Evolutionary conservation across 1,139 yeast species (phyloP).

Genomic region (Candida sojae): DNA sequence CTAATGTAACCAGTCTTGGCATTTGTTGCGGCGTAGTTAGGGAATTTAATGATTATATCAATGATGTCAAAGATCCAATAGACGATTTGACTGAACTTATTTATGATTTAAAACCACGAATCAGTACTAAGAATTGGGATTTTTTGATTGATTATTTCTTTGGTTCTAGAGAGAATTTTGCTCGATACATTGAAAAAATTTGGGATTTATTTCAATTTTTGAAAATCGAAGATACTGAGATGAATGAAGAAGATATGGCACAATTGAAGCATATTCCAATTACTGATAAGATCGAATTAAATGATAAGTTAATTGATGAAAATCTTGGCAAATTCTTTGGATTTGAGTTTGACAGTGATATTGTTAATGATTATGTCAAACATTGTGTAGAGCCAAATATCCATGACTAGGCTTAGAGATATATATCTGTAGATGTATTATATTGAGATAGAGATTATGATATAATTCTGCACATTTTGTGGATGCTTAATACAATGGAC

Average conservation of each 20-base stretch:
- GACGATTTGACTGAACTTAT: slow-evolving; percentile 12
- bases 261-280: slow-evolving; percentile 15
- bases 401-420: slow-evolving; percentile 1
- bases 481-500: no score
- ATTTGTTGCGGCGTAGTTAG: slow-evolving; percentile 11
- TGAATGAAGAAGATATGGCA: neutral
- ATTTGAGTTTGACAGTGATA: slow-evolving; percentile 20
- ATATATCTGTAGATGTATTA: neutral
- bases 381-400: slow-evolving; percentile 24
- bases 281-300: slow-evolving; percentile 20
- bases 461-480: no score
- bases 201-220: slow-evolving; percentile 30
- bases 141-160: slow-evolving; percentile 24
- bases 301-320: slow-evolving; percentile 22
- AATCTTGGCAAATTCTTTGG: slow-evolving; percentile 23
- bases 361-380: slow-evolving; percentile 28
- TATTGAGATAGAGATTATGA: neutral
- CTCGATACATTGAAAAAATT: slow-evolving; percentile 25
- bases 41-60: slow-evolving; percentile 13
- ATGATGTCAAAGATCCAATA: slow-evolving; percentile 1
- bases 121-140: slow-evolving; percentile 16
- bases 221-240: slow-evolving; percentile 11
- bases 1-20: slow-evolving; percentile 7
- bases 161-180: slow-evolving; percentile 32
- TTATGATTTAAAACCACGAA: slow-evolving; percentile 10